These are phyloP conservation scores for Fusarium coffeatum DNA, from an alignment of 2,329 filamentous ascomycete genomes.

Conservation along the genomic window DNA sequence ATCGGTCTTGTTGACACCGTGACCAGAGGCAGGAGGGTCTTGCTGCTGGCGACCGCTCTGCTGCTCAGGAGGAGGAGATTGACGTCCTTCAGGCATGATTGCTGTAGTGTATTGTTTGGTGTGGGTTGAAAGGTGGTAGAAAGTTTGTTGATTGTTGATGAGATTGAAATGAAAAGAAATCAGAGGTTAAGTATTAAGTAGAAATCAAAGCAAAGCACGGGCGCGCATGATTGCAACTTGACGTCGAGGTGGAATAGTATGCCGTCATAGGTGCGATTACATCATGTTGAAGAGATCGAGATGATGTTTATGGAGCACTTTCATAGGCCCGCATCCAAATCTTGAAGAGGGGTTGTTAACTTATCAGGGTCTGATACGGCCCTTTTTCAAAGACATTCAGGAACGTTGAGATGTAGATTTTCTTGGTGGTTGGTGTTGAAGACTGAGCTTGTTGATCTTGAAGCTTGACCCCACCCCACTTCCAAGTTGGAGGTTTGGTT, in stretches of 20 bases:
- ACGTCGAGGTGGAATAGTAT: constrained; percentile 42
- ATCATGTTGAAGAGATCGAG: constrained; percentile 42
- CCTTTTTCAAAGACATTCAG: constrained; percentile 16
- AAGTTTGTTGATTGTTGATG: background rate
- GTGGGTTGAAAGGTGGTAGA: background rate
- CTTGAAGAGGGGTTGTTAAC: background rate
- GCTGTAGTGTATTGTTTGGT: constrained; percentile 37
- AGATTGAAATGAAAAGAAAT: background rate
- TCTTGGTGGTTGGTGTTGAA: constrained; percentile 10
- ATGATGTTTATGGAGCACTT: constrained; percentile 18
- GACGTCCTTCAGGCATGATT: constrained; percentile 78
- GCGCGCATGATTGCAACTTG: constrained; percentile 38
- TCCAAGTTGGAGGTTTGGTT: constrained; percentile 1
- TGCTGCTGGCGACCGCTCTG: constrained; percentile 74
- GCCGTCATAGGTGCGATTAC: constrained; percentile 46
- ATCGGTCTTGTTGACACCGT: constrained; percentile 65
- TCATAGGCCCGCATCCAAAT: background rate
- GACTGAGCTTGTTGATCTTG: constrained; percentile 9
- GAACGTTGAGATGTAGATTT: background rate
- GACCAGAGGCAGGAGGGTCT: constrained; percentile 67
- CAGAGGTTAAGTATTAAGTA: constrained; percentile 19
- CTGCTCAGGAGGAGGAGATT: constrained; percentile 80
- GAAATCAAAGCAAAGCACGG: background rate
- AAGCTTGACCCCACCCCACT: constrained; percentile 8
- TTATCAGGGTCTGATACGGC: background rate